A percentile compares a stretch with the other conserved stretches of the same genome.
These are phyloP conservation scores for Iberis amara DNA, from an alignment of 441 rosid species.

Conservation along the genomic window DNA sequence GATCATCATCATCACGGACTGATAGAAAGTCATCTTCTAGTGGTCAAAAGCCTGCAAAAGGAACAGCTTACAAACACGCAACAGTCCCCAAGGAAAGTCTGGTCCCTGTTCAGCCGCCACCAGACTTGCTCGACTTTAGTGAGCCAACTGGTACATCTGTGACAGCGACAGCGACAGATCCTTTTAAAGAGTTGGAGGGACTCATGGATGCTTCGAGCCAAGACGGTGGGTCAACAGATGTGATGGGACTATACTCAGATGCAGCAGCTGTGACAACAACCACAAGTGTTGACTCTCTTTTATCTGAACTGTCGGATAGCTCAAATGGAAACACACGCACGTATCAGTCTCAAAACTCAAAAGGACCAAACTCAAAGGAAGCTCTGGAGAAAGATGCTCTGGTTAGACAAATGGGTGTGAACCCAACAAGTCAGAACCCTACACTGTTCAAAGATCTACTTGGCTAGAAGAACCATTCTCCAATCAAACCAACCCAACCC, in stretches of 20 bases:
- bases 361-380: constrained; percentile 69
- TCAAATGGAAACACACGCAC: constrained; percentile 25
- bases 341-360: constrained; percentile 35
- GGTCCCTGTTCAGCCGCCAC: constrained; percentile 55
- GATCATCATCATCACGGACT: constrained; percentile 56
- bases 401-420: constrained; percentile 95
- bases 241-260: constrained; percentile 48
- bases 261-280: constrained; percentile 38
- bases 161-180: constrained; percentile 56
- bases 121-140: constrained; percentile 85
- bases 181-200: constrained; percentile 83
- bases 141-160: constrained; percentile 43
- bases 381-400: constrained; percentile 88
- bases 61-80: constrained; percentile 37
- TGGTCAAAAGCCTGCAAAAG: constrained; percentile 46
- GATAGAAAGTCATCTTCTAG: constrained; percentile 56
- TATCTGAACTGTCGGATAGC: constrained; percentile 41
- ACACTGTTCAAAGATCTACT: constrained; percentile 83
- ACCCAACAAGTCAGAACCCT: constrained; percentile 79
- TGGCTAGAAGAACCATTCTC: constrained; percentile 35
- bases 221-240: constrained; percentile 39
- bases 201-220: constrained; percentile 54
- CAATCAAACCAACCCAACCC: constrained; percentile 7
- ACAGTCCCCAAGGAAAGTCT: too few relatives aligned
- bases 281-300: constrained; percentile 35